Evolutionary conservation across 2,329 filamentous ascomycete species (phyloP).

Genomic region (Myriosclerotinia scirpicola): DNA sequence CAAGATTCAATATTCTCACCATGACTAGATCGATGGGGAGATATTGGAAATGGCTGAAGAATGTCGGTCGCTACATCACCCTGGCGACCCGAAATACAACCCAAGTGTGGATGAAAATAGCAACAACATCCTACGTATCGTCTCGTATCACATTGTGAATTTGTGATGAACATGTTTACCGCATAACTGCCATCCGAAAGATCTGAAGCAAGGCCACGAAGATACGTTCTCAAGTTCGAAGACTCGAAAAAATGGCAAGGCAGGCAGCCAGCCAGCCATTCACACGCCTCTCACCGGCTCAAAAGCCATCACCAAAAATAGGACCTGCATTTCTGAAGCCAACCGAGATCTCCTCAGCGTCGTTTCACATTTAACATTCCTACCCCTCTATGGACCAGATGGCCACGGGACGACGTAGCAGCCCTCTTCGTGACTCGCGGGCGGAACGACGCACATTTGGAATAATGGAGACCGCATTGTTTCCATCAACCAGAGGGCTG

Average conservation of each 20-base stretch:
- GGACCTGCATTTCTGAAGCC: constrained; percentile 29
- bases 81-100: neutral
- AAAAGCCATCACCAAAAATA: constrained; percentile 3
- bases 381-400: constrained; percentile 1
- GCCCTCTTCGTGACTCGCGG: constrained; percentile 13
- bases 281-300: neutral
- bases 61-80: neutral
- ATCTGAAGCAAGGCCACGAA: constrained; percentile 15
- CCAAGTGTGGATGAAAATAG: constrained; percentile 8
- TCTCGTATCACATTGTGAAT: constrained; percentile 26
- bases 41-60: neutral
- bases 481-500: constrained; percentile 4
- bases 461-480: neutral
- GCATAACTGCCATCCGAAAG: constrained; percentile 11
- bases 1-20: neutral
- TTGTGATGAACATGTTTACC: constrained; percentile 32
- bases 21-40: neutral
- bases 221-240: neutral
- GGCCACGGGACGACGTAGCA: neutral
- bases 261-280: neutral
- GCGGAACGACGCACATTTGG: neutral
- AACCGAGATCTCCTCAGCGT: constrained; percentile 34
- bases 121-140: constrained; percentile 3
- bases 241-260: neutral
- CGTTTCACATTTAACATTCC: constrained; percentile 34